These are phyloP conservation scores for Calocybe cyanea DNA, from an alignment of 768 basidiomycete genomes.

Conservation along the genomic window DNA sequence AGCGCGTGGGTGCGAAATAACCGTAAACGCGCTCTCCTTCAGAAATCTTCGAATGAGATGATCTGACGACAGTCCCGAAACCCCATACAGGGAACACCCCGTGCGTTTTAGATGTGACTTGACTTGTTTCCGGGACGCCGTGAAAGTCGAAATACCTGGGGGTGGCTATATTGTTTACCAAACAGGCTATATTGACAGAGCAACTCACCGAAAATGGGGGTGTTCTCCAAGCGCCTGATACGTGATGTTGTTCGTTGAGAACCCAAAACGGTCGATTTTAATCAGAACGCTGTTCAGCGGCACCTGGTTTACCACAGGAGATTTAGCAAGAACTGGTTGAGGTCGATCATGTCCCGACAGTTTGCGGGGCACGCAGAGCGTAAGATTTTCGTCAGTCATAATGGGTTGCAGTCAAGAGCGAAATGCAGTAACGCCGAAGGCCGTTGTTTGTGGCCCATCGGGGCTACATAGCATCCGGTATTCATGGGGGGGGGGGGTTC, in stretches of 20 bases:
- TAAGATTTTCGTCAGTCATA: conserved; percentile 17
- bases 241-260: conserved; percentile 68
- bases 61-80: conserved; percentile 54
- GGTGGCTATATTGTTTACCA: neutral
- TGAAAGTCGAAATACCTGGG: conserved; percentile 70
- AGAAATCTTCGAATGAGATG: conserved; percentile 43
- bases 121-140: conserved; percentile 34
- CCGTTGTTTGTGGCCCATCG: no score
- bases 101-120: conserved; percentile 45
- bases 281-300: conserved; percentile 49
- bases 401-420: no score
- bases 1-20: conserved; percentile 55
- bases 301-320: conserved; percentile 17
- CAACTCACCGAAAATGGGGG: conserved; percentile 42
- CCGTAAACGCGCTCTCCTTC: conserved; percentile 64
- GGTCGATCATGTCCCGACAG: conserved; percentile 24
- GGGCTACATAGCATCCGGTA: no score
- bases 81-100: conserved; percentile 74
- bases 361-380: conserved; percentile 29
- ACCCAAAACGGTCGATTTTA: conserved; percentile 64
- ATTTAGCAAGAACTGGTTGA: conserved; percentile 19
- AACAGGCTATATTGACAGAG: neutral
- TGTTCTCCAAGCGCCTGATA: conserved; percentile 57
- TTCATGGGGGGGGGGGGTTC: no score
- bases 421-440: no score